Evolutionary conservation across 176 grass and related monocot species (phyloP).

Genomic region (Triticum urartu): DNA sequence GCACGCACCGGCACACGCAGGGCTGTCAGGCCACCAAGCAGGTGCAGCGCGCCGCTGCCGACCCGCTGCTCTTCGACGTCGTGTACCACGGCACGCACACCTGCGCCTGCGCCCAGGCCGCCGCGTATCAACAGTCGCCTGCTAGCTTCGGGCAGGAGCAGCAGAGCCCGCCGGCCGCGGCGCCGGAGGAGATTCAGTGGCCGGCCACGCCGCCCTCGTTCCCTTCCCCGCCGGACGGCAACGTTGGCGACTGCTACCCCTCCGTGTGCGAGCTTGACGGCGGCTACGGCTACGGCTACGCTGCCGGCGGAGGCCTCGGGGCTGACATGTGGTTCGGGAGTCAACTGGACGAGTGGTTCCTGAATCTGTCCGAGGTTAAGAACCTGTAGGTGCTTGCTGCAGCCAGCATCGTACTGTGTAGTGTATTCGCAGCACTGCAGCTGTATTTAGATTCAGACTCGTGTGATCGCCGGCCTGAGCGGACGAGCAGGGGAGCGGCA

Average conservation of each 20-base stretch:
- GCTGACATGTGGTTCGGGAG: conserved; percentile 28
- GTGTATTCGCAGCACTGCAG: too few relatives aligned
- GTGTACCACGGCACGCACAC: conserved; percentile 64
- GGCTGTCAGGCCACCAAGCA: conserved; percentile 76
- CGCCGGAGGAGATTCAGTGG: not conserved
- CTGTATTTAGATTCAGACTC: not conserved
- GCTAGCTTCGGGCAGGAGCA: not conserved
- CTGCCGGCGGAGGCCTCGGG: not conserved
- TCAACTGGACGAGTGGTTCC: conserved; percentile 9
- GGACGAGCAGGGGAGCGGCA: not conserved
- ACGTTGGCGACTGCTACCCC: too few relatives aligned
- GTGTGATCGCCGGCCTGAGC: not conserved
- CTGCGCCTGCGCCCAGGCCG: conserved; percentile 45
- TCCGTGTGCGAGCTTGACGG: not conserved
- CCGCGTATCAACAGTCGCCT: not conserved
- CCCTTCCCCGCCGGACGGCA: not conserved
- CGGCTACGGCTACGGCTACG: not conserved
- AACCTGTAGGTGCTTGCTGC: conserved; percentile 1
- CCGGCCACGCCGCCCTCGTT: conserved; percentile 19
- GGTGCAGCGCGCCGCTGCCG: conserved; percentile 70
- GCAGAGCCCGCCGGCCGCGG: not conserved
- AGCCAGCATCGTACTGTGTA: not conserved
- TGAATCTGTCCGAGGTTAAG: conserved; percentile 6
- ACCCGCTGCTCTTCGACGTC: conserved; percentile 67
- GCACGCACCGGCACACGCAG: conserved; percentile 64